Evolutionary conservation across 2,329 filamentous ascomycete genomes (phyloP).

Genomic region (Calonectria ilicicola): DNA sequence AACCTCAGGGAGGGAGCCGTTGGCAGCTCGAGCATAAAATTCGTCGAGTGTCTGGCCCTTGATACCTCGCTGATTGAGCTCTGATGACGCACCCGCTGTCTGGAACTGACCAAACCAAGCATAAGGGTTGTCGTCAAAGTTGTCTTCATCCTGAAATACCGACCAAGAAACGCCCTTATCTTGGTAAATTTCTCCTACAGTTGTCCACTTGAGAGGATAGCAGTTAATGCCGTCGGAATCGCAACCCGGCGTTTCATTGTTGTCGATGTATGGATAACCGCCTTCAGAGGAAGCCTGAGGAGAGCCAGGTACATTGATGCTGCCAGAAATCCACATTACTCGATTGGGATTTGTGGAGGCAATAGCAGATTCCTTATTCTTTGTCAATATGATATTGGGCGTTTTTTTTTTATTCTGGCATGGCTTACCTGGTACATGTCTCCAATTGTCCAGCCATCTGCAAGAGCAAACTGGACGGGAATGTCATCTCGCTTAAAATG

Average conservation of each 20-base stretch:
- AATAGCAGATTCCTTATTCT: constrained; percentile 56
- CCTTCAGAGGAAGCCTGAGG: constrained; percentile 29
- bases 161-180: constrained; percentile 62
- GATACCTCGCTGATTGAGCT: constrained; percentile 59
- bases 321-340: constrained; percentile 62
- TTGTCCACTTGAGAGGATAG: constrained; percentile 67
- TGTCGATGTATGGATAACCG: constrained; percentile 56
- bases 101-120: constrained; percentile 67
- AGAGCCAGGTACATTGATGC: constrained; percentile 61
- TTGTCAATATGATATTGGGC: not conserved
- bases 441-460: constrained; percentile 64
- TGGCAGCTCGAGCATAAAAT: constrained; percentile 62
- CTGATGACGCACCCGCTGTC: constrained; percentile 51
- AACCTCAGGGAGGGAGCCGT: constrained; percentile 63
- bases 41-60: constrained; percentile 59
- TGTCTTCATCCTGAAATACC: constrained; percentile 61
- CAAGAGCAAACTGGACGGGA: constrained; percentile 66
- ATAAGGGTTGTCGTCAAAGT: constrained; percentile 66
- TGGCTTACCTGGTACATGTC: constrained; percentile 63
- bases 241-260: constrained; percentile 61
- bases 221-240: constrained; percentile 59
- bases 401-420: not conserved
- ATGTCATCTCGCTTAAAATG: constrained; percentile 64
- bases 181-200: constrained; percentile 61
- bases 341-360: constrained; percentile 66